Evolutionary conservation across 208 protist genomes (phyloP), one percentile per base, ranked within the genome.

Genomic region (Leishmania braziliensis): DNA sequence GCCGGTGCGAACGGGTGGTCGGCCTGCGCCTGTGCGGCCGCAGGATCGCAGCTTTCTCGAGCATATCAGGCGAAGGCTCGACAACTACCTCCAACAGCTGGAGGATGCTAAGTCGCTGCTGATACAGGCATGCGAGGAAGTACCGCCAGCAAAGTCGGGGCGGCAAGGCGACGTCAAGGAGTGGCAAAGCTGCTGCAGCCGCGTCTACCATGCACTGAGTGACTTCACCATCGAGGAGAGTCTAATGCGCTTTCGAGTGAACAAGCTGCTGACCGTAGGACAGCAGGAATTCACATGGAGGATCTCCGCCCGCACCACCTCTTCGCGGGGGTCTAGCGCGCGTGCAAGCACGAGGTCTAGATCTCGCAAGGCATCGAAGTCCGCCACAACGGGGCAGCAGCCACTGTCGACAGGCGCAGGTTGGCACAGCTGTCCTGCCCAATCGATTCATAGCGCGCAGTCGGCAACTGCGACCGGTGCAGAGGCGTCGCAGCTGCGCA

Each of bases 21-120:
- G n/a, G 12, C 84, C 82, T n/a, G 84, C 80, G 60, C 69, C 81
- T 5, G 81, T 83, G 50, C 87, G 87, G 5, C 14, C 77, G 54
- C 82, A 79, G 71, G 87, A 90, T 69, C 63, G 54, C 29, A 72
- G 75, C 50, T 85, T 88, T 70, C 77, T 90, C n/a, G 81, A 88
- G 72, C 84, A 79, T 50, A 75, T 81, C 68, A 3, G 51, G 10
- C 26, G 29, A 18, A 70, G 53, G n/a, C 78, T 87, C n/a, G 36
- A 20, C 3, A 68, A 54, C 23, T 78, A 85, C 69, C 60, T 66
- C 29, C 53, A 51, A n/a, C 77, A 83, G 70, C 83, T 90, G 39
- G 63, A 58, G 10, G 78, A 82, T 69, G 84, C 84, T 0, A 72
- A 79, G 20, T 78, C 79, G 75, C 63, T 90, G 56, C 76, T 90